A percentile compares a stretch with the other conserved stretches of the same genome.
Conservation (phyloP, 2,329 filamentous ascomycete species). For the Albifimbria verrucaria region DNA sequence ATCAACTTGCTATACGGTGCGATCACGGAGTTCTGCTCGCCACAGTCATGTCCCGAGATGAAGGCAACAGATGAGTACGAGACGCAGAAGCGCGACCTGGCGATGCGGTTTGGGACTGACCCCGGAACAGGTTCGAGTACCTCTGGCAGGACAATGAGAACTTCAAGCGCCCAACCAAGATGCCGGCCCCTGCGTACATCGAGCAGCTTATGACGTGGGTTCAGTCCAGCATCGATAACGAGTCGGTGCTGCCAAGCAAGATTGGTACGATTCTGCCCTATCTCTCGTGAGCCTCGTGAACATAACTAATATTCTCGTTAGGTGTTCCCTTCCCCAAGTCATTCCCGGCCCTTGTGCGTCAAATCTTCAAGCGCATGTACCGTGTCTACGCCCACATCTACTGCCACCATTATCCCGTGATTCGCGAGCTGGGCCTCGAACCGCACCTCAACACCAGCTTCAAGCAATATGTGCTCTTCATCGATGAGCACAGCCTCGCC, state of each 20-base stretch:
- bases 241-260: conserved; percentile 89
- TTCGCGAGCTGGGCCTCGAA: conserved; percentile 91
- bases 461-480: conserved; percentile 99
- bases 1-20: conserved; percentile 98
- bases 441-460: conserved; percentile 98
- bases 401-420: conserved; percentile 98
- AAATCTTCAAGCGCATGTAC: conserved; percentile 99
- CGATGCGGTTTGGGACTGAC: conserved; percentile 10
- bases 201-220: conserved; percentile 98
- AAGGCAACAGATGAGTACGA: conserved; percentile 97
- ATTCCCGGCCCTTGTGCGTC: conserved; percentile 82
- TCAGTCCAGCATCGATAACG: conserved; percentile 92
- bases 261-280: conserved; percentile 56
- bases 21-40: conserved; percentile 98
- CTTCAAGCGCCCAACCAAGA: conserved; percentile 95
- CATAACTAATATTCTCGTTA: conserved; percentile 24
- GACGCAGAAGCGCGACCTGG: neutral
- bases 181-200: conserved; percentile 95
- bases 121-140: conserved; percentile 76
- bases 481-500: conserved; percentile 91
- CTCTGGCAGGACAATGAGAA: conserved; percentile 96
- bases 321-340: conserved; percentile 93
- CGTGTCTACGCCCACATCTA: conserved; percentile 99
- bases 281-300: neutral
- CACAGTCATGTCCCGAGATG: conserved; percentile 97